Evolutionary conservation across 805 yeast genomes (phyloP), one percentile per base, ranked within the genome.

Genomic region (Ascoidea asiatica): DNA sequence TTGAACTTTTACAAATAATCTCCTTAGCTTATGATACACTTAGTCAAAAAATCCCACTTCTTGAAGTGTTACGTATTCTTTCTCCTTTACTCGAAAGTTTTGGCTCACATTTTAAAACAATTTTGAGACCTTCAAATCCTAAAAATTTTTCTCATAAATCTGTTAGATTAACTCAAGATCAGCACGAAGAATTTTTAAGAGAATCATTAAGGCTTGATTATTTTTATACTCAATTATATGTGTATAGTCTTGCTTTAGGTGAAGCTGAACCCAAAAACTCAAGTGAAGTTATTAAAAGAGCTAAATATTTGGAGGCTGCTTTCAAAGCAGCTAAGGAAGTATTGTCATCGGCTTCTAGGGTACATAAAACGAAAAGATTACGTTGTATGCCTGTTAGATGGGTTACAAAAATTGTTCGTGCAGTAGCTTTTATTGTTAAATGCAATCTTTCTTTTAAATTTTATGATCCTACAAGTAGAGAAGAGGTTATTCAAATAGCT

Each of bases 361-460:
- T 87, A 5, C 85, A 81, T 53, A 69, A 69, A 49, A 62, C 81
- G 47, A 75, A 72, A 47, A 63, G 81, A 67, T 63, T 87, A 44
- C 68, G 77, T 46, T 81, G 71, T 56, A 86, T 88, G 79, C 96
- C 97, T 1, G 88, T 87, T n/a, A 67, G 95, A 50, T 88, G 96
- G 95, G 79, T 83, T 5, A 81, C 85, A 0, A 69, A 95, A 43
- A 77, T 87, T 21, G 88, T 89, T 19, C 76, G 90, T 53, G 85
- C 96, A 0, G 87, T 87, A 11, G 92, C 95, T 2, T 89, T 88
- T 57, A 72, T 90, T 44, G 92, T 90, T 13, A 90, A 89, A 61
- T 84, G 94, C 55, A n/a, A n/a, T n/a, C n/a, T n/a, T n/a, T n/a
- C n/a, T n/a, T n/a, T n/a, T n/a, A n/a, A n/a, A n/a, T n/a, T n/a